Base-by-base conservation (phyloP, 108 stramenopile genomes). In the Cyclotella choctawhatcheeana region DNA sequence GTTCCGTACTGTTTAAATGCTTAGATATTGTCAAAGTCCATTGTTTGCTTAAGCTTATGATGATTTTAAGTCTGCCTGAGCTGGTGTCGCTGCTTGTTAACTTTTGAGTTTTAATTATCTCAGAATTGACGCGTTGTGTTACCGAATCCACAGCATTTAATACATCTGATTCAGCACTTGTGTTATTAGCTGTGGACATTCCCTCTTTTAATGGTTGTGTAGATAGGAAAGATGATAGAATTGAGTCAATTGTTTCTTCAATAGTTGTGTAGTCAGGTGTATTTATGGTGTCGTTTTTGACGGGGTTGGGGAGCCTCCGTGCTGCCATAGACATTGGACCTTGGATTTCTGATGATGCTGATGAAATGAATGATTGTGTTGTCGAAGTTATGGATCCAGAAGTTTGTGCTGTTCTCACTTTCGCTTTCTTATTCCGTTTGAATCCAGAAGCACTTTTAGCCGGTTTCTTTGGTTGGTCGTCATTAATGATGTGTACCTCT, bases 171-270 rank as follows among this genome's bases (percentile, higher is more conserved):
- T 77, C 82, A 16, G 82, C 67, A 17, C 62, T 59, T n/a, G 73
- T 34, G 29, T 64, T 65, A 54, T 48, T 56, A 16, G 60, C 68
- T 17, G 93, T 94, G 0, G 91, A 90, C 61, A 84, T 67, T 1
- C 93, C 89, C 53, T 89, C 82, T 51, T 82, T 79, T n/a, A 94
- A 79, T 30, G 87, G 81, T 13, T 82, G 52, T 20, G 55, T 60
- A 6, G 79, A 52, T 45, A 93, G 62, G 53, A 92, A 89, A 3
- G 80, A 61, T 37, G 89, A 67, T 18, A 94, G 71, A 26, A 94
- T 94, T 5, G 64, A 73, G 76, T 94, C 88, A 30, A 92, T 71
- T 26, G 83, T 82, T 16, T 89, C 83, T 82, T 94, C 89, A 50
- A 94, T 55, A 34, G 25, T 31, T 59, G 52, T 12, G n/a, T 27